Evolutionary conservation across 1,284 basidiomycete genomes (phyloP).

Genomic region (Ustilago curta): DNA sequence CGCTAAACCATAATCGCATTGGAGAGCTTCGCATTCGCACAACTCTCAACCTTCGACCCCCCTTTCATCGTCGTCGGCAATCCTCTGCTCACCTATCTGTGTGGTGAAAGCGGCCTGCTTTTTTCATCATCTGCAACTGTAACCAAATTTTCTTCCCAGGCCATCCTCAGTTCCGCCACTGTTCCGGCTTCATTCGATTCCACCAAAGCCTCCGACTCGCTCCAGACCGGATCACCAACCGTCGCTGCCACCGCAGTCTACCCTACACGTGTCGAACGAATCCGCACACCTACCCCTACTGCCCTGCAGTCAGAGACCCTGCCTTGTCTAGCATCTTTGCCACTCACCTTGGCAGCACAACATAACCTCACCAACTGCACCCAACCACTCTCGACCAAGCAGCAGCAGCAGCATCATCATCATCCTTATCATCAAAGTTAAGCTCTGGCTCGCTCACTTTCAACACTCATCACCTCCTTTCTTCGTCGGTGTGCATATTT

Average conservation of each 20-base stretch:
- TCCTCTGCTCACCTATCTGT: neutral
- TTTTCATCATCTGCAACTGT: neutral
- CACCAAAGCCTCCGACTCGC: too few relatives aligned
- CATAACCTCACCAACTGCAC: neutral
- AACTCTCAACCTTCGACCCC: neutral
- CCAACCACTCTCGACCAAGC: neutral
- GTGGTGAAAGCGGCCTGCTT: neutral
- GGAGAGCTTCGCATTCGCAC: conserved; percentile 2
- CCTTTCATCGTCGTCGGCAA: conserved; percentile 1
- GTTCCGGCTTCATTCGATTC: too few relatives aligned
- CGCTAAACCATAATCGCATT: neutral
- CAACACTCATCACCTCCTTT: neutral
- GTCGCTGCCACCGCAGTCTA: neutral
- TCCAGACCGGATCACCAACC: too few relatives aligned
- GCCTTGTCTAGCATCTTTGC: neutral
- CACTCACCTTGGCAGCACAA: neutral
- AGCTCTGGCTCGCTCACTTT: neutral
- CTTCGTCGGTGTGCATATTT: conserved; percentile 3
- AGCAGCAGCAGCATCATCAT: too few relatives aligned
- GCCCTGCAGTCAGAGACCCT: too few relatives aligned
- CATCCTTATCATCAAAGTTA: conserved; percentile 1
- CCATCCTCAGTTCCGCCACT: too few relatives aligned
- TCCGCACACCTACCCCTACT: neutral
- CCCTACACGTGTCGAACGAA: neutral
- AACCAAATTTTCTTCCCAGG: neutral